Base-by-base conservation (phyloP, 148 eudicot genomes). In the Simmondsia chinensis region DNA sequence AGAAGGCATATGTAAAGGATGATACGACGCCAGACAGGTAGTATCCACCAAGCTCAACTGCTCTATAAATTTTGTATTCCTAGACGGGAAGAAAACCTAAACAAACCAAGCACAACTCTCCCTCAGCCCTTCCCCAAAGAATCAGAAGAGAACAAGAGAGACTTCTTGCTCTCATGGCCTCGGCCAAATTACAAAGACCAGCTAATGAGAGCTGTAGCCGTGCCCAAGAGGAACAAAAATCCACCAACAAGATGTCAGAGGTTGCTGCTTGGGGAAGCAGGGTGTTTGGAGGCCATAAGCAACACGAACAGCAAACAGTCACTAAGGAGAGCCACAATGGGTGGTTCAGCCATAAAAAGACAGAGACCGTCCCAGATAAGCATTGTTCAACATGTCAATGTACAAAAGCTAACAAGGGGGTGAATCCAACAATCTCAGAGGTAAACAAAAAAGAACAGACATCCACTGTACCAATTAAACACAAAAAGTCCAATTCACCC, bases 221-320 rank as follows among this genome's bases (percentile, higher is more conserved):
- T 4, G 52, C 36, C 27, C 31, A 57, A 24, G 35, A 51, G 20
- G 63, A 67, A 33, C 56, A 59, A 32, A 59, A 29, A 32, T 36
- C 59, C 28, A 25, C 46, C 32, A 52, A 59, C 43, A 66, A 49
- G 54, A 53, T 63, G 66, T 53, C 66, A 21, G 73, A 63, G 36
- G 51, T 67, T 59, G 45, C 52, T 0, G 56, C 49, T 35, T 60
- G 64, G 55, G 68, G 58, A 16, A 24, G 45, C n/a, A 67, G 31
- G 59, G 43, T 63, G 53, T 64, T 71, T 45, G 57, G 64, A 7
- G 63, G 41, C 10, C 66, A 54, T 4, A 68, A 59, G 47, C 73
- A 62, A 7, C 63, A 41, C 11, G 52, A 62, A 11, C 40, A 38
- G 23, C 57, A 60, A 46, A 46, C 54, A 28, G 30, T 16, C 7